phyloP scores from a whole-genome alignment of 176 grass and related monocot genomes.

The Raddia guianensis region DNA sequence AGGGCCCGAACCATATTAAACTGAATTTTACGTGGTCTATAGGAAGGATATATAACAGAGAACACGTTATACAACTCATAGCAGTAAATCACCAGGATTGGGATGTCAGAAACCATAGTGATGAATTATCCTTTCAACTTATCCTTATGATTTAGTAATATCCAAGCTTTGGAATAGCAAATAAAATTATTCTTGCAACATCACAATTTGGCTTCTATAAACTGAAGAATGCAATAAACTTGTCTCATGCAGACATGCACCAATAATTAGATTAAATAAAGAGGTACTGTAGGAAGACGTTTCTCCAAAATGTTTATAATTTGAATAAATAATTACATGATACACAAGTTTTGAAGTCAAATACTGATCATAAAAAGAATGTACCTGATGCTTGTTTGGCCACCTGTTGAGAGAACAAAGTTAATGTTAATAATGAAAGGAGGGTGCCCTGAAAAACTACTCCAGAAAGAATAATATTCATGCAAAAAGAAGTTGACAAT shows the following conservation, averaged over 20 bases:
- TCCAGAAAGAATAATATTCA: slow-evolving; percentile 12
- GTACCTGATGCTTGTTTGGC: slow-evolving; percentile 99
- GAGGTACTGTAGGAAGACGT: background rate
- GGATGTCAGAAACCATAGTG: background rate
- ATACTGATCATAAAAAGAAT: slow-evolving; percentile 4
- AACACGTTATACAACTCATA: background rate
- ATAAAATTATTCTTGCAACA: background rate
- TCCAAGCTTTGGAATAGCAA: slow-evolving; percentile 6
- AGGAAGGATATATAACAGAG: background rate
- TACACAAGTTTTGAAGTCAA: background rate
- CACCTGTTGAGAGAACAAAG: slow-evolving; percentile 76
- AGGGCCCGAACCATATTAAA: background rate
- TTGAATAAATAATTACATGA: background rate
- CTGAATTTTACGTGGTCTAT: background rate
- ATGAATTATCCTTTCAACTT: slow-evolving; percentile 3
- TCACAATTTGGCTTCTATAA: slow-evolving; percentile 15
- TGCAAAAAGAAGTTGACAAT: slow-evolving; percentile 1
- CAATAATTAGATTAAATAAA: slow-evolving; percentile 24
- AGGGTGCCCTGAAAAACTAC: slow-evolving; percentile 9
- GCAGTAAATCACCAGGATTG: background rate
- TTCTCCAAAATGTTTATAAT: slow-evolving; percentile 9
- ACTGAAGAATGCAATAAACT: background rate
- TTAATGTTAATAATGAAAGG: slow-evolving; percentile 39
- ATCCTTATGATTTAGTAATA: slow-evolving; percentile 10
- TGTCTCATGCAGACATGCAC: background rate